A percentile compares a stretch with the other conserved stretches of the same genome.
Evolutionary conservation across 331 rosid species (phyloP).

Genomic region (Rosa hybrid): DNA sequence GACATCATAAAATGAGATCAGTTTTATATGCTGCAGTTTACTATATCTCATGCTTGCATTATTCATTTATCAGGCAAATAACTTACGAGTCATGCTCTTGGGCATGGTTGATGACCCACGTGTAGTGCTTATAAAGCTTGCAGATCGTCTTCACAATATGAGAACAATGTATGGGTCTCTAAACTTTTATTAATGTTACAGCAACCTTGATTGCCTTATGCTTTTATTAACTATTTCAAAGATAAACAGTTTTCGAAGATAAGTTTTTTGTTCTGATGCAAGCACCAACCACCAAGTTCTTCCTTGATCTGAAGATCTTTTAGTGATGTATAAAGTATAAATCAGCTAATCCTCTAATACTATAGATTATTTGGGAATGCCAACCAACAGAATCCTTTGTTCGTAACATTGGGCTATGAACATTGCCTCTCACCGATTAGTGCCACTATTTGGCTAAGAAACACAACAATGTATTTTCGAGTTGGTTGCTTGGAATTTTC

Average conservation of each 20-base stretch:
- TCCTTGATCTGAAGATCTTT: neutral
- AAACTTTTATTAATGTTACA: conserved; percentile 24
- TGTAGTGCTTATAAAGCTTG: conserved; percentile 96
- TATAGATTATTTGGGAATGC: neutral
- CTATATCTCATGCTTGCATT: conserved; percentile 38
- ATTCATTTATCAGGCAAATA: conserved; percentile 70
- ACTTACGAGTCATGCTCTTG: conserved; percentile 89
- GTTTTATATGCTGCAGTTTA: conserved; percentile 26
- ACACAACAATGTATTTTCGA: neutral
- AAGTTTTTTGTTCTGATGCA: neutral
- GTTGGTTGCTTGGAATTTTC: neutral
- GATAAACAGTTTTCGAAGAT: neutral
- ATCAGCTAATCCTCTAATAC: neutral
- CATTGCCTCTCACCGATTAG: neutral
- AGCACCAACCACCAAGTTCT: conserved; percentile 2
- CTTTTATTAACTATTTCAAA: neutral
- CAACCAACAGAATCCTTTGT: neutral
- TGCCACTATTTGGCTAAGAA: neutral
- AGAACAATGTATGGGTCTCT: conserved; percentile 80
- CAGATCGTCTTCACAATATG: conserved; percentile 99
- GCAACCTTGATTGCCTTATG: neutral
- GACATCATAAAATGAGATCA: neutral
- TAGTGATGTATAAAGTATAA: neutral
- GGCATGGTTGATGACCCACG: conserved; percentile 99
- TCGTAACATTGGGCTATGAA: neutral